A percentile compares a stretch with the other conserved stretches of the same genome.
These are phyloP conservation scores for Fusarium burgessii DNA, from an alignment of 2,329 filamentous ascomycete genomes.

Conservation along the genomic window DNA sequence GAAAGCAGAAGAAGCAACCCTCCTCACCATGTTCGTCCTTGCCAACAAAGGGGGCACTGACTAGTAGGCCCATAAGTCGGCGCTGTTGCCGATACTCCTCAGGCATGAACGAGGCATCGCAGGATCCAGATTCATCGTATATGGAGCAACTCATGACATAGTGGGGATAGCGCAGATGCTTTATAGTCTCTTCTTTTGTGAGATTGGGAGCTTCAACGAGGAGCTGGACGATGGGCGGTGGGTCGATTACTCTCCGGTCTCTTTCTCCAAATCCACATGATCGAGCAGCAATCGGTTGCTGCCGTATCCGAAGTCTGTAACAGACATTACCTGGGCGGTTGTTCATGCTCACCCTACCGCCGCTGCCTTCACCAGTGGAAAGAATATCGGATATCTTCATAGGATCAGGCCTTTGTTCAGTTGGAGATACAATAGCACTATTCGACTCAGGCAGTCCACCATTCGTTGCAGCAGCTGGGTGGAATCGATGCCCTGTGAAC, in stretches of 20 bases:
- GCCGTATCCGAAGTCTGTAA: constrained; percentile 66
- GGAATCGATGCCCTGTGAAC: constrained; percentile 11
- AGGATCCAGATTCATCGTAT: constrained; percentile 74
- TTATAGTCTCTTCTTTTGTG: constrained; percentile 65
- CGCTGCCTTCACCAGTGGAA: constrained; percentile 4
- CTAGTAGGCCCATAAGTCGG: constrained; percentile 82
- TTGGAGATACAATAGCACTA: constrained; percentile 28
- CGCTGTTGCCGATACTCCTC: constrained; percentile 78
- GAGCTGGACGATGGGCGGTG: constrained; percentile 84
- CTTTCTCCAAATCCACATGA: constrained; percentile 87
- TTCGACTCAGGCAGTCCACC: background rate
- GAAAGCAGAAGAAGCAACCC: constrained; percentile 88
- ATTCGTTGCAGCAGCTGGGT: background rate
- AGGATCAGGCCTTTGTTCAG: constrained; percentile 33
- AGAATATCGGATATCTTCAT: constrained; percentile 44
- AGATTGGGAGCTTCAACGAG: constrained; percentile 69
- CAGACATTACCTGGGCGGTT: constrained; percentile 26
- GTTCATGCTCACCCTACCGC: background rate
- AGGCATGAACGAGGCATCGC: constrained; percentile 78
- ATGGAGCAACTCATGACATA: constrained; percentile 83
- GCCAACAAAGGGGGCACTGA: constrained; percentile 81
- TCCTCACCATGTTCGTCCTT: constrained; percentile 78
- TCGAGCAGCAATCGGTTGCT: constrained; percentile 81
- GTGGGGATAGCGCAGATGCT: constrained; percentile 69
- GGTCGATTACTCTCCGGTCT: constrained; percentile 84